Evolutionary conservation across 768 basidiomycete genomes (phyloP), one percentile per base, ranked within the genome.

Genomic region (Leccinum broughii): DNA sequence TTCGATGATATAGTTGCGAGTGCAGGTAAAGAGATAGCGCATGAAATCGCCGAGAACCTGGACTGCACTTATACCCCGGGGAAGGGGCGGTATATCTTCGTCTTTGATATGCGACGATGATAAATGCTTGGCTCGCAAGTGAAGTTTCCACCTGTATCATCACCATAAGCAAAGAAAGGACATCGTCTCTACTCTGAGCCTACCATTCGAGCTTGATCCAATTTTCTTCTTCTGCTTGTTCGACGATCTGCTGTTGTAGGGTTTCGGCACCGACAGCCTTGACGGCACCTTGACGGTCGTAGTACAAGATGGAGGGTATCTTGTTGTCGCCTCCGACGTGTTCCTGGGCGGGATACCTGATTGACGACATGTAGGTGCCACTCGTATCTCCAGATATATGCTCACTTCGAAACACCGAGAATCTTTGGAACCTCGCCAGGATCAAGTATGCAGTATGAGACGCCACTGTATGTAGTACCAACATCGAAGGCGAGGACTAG

Each of bases 251-350:
- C 34, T 75, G 72, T 13, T 74, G 69, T 15, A 64, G 26, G 0
- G 81, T 75, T 57, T 81, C 81, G 3, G 80, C 80, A 0, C 83
- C 83, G 5, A 77, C 68, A 0, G 81, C 83, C 35, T 66, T 73
- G 4, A 78, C 69, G 1, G 39, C 35, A 3, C 80, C 81, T 17
- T 71, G 60, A 14, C 62, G 55, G 58, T 82, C 81, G 59, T 84
- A 84, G 58, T 79, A 80, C 14, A 84, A 59, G 30, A 82, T 70
- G 1, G 81, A 79, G 49, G 80, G 82, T 46, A 84, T 80, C 59
- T 82, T 84, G 26, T 75, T 77, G 54, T 81, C 77, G 3, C 79
- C 77, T 4, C 77, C 78, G 20, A 76, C 70, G 4, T 76, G 70
- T n/a, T 80, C 77, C 61, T 81, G 80, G 1, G 76, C 77, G 3